Evolutionary conservation across 257 asterid genomes (phyloP), one percentile per base, ranked within the genome.

Genomic region (Petunia axillaris): DNA sequence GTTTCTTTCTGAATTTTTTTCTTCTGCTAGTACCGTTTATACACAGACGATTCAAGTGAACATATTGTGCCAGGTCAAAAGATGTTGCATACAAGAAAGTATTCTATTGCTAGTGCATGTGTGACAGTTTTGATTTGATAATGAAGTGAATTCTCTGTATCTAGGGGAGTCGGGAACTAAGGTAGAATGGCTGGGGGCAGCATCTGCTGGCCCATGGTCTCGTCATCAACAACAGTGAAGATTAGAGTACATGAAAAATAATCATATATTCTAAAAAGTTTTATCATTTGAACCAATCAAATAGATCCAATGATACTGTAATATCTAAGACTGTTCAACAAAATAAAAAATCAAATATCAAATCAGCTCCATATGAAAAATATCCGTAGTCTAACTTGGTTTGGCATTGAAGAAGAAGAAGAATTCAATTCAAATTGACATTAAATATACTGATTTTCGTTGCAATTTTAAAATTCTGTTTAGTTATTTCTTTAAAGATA

Each of bases 151-250:
- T 68, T 25, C 75, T 44, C n/a, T 68, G 7, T 16, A 68, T 46
- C 46, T 43, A 48, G 25, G 10, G 25, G 77, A 46, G 43, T 15
- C 25, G 48, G 25, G 1, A 48, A 48, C 53, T 48, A 11, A 25
- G 35, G 77, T 60, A 10, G 44, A 71, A 71, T 71, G 77, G 44
- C 25, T 48, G 35, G 77, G 60, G 60, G 6, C 60, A 54, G 60
- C 60, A 2, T 54, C 16, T 48, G 11, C 35, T 57, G 62, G 63
- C 78, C 63, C 75, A 16, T 43, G 68, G 52, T 25, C 59, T 77
- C 37, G 50, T 67, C 76, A 79, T 66, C 48, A 55, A 48, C 39
- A 40, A 66, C 48, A 41, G 65, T 8, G 64, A 62, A 41, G 39
- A 58, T 50, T 11, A 10, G 2, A 1, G 44, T 71, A 35, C 5